These are phyloP conservation scores for Calocybe indica DNA, from an alignment of 768 basidiomycete genomes.

Conservation along the genomic window DNA sequence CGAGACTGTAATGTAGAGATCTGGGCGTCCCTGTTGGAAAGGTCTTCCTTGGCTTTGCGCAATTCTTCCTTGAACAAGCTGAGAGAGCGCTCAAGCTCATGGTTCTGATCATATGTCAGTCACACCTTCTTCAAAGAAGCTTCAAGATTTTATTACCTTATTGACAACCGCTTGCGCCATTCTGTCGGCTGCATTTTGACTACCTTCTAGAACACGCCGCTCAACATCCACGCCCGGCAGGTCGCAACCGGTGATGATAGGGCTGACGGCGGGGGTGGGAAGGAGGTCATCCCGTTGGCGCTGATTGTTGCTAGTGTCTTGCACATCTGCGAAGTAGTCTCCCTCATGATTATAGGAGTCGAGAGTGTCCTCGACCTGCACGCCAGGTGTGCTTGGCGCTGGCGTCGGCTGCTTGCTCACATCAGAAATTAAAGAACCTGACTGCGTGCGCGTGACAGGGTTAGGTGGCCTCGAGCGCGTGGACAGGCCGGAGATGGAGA, in stretches of 20 bases:
- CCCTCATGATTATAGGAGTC: background rate
- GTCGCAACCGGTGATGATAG: background rate
- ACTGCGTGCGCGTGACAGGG: constrained; percentile 32
- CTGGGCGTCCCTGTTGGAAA: constrained; percentile 19
- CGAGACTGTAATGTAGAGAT: constrained; percentile 16
- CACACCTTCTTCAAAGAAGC: too few species aligned
- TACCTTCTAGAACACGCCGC: background rate
- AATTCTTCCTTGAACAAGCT: constrained; percentile 12
- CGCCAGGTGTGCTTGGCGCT: constrained; percentile 32
- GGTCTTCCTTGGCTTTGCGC: constrained; percentile 9
- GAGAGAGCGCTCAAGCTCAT: constrained; percentile 14
- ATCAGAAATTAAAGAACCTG: constrained; percentile 41
- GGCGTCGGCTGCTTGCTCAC: constrained; percentile 47
- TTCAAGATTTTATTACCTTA: background rate
- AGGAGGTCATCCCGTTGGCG: background rate
- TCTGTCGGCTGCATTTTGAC: constrained; percentile 4
- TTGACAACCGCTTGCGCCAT: background rate
- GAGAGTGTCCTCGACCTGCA: constrained; percentile 12
- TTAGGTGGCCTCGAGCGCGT: constrained; percentile 4
- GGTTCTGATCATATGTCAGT: constrained; percentile 2
- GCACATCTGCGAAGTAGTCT: background rate
- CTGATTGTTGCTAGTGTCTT: background rate
- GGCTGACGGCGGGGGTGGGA: background rate
- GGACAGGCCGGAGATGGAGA: constrained; percentile 3
- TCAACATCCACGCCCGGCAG: background rate